Evolutionary conservation across 345 rosid species (phyloP).

Genomic region (Rhodamnia argentea): DNA sequence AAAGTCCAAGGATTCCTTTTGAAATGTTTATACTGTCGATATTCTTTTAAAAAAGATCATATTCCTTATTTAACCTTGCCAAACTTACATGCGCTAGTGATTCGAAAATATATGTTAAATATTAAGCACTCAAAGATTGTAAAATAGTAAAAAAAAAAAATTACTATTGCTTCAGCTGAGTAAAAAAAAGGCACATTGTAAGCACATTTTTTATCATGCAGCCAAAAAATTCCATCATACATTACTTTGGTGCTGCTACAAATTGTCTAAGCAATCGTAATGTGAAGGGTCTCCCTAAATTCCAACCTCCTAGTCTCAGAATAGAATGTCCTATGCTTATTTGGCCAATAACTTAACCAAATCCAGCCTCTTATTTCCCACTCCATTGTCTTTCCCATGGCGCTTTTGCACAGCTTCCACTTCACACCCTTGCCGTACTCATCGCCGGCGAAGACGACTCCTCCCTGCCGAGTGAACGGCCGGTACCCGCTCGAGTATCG

Average conservation of each 20-base stretch:
- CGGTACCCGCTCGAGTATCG: slow-evolving; percentile 56
- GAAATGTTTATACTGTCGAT: background rate
- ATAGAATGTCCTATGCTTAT: slow-evolving; percentile 56
- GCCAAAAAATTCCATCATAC: background rate
- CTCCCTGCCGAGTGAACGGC: slow-evolving; percentile 79
- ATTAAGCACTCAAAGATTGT: background rate
- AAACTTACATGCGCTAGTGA: too few species aligned
- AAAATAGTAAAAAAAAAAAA: background rate
- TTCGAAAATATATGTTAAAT: background rate
- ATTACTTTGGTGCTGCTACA: background rate
- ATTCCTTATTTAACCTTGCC: background rate
- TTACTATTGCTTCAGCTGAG: background rate
- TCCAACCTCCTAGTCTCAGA: slow-evolving; percentile 71
- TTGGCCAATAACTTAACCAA: slow-evolving; percentile 94
- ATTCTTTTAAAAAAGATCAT: background rate
- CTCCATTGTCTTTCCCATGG: slow-evolving; percentile 55
- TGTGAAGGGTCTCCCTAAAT: slow-evolving; percentile 51
- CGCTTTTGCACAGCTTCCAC: slow-evolving; percentile 64
- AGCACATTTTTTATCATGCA: background rate
- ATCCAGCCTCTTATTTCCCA: slow-evolving; percentile 81
- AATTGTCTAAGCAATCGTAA: slow-evolving; percentile 29
- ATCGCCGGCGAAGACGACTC: slow-evolving; percentile 76
- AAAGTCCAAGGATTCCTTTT: background rate
- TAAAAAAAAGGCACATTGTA: background rate
- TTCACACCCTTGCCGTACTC: slow-evolving; percentile 61